A percentile compares a stretch with the other conserved stretches of the same genome.
These are phyloP conservation scores for Hypomontagnella submonticulosa DNA, from an alignment of 495 filamentous ascomycete species.

Conservation along the genomic window DNA sequence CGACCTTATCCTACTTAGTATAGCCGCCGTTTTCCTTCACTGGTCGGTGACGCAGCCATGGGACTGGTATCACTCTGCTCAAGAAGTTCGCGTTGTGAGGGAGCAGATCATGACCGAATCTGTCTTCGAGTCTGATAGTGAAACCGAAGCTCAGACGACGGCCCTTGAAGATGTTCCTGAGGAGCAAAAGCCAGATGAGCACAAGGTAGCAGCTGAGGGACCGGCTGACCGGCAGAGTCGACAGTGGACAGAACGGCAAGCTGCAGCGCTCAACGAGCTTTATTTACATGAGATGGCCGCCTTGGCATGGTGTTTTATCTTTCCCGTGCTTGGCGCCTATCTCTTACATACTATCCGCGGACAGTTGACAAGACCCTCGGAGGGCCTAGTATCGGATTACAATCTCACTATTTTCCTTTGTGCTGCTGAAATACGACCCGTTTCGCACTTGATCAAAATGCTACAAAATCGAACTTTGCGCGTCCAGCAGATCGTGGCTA, in stretches of 20 bases:
- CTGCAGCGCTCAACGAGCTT: conserved; percentile 70
- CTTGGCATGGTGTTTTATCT: conserved; percentile 79
- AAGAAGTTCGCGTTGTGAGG: conserved; percentile 63
- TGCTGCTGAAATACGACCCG: conserved; percentile 83
- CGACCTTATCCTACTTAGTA: conserved; percentile 79
- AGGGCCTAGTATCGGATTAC: conserved; percentile 88
- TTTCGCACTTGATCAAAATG: conserved; percentile 82
- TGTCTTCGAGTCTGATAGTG: conserved; percentile 61
- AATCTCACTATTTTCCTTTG: conserved; percentile 95
- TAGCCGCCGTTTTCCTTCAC: conserved; percentile 89
- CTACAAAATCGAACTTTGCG: conserved; percentile 82
- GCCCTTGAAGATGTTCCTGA: conserved; percentile 56
- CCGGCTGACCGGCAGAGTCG: conserved; percentile 33
- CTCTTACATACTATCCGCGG: conserved; percentile 79
- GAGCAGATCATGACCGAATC: conserved; percentile 59
- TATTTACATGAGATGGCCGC: conserved; percentile 78
- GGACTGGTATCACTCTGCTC: conserved; percentile 92
- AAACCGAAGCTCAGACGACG: conserved; percentile 52
- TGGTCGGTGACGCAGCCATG: conserved; percentile 94
- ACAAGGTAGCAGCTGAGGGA: conserved; percentile 8
- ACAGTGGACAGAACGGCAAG: conserved; percentile 35
- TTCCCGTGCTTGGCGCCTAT: conserved; percentile 80
- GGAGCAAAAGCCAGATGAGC: conserved; percentile 43
- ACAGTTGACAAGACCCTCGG: conserved; percentile 82
- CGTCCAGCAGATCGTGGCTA: conserved; percentile 78